Base-by-base conservation (phyloP, 2,329 filamentous ascomycete genomes). In the Scedosporium dehoogii region DNA sequence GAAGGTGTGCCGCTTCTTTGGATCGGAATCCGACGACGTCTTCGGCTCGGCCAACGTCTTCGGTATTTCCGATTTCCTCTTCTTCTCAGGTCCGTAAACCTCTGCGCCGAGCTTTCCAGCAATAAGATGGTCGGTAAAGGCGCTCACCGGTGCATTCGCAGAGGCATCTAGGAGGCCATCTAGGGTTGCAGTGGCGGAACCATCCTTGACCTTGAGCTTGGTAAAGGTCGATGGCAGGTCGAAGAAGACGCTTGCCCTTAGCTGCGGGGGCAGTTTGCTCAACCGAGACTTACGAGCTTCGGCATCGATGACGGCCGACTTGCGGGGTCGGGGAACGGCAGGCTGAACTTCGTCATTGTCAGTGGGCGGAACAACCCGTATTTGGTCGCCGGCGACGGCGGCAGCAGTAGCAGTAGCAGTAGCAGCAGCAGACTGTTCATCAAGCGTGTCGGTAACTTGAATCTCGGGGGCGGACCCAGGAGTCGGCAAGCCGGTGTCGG, bases 161-260 rank as follows among this genome's bases (percentile, higher is more conserved):
- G 93, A 94, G 6, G 93, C 94, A 70, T 96, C 89, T 16, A 99
- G 81, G 61, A 99, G 96, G 71, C 86, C 92, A 67, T 99, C 92
- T 6, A 99, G 82, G 0, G 93, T 96, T 51, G 85, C 88, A 71
- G 92, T 90, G 10, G 93, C 92, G 27, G 94, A 97, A 18, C 90
- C 88, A 63, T 90, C 86, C 72, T 86, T 87, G 62, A 87, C 71
- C 67, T 87, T 79, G 23, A 87, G 77, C 12, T 77, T 73, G 4
- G 80, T 76, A 4, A 81, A 71, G 2, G 76, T 70, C 3, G 83
- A 78, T 0, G 88, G 88, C 23, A 85, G 69, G 63, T 97, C 92
- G 69, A 97, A 97, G 75, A 91, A 97, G 29, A 89, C 85, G 68
- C 88, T 96, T n/a, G 94, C 94, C 64, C 93, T 85, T 42, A 97